Percentiles rank a stretch among this genome's conserved stretches.
These are phyloP conservation scores for Lactifluus pinguis DNA, from an alignment of 768 basidiomycete genomes.

Conservation along the genomic window DNA sequence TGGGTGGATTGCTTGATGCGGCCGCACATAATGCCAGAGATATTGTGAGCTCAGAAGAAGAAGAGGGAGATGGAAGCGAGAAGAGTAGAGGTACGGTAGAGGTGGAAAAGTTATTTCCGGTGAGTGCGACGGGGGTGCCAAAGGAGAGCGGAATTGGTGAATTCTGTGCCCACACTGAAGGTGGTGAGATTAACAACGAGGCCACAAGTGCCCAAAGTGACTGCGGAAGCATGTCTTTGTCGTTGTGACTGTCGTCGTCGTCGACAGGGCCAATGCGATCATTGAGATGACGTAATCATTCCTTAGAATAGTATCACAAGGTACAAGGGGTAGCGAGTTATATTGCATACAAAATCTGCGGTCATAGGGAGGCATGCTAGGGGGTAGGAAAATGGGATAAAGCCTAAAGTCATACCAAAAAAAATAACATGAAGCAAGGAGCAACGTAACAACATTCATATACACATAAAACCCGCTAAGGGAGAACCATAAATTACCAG, in stretches of 20 bases:
- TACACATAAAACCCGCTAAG: neutral
- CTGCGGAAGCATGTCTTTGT: neutral
- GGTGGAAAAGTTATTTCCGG: conserved; percentile 5
- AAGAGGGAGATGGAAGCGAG: conserved; percentile 22
- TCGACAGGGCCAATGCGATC: neutral
- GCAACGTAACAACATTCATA: neutral
- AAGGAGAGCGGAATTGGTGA: neutral
- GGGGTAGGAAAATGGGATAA: neutral
- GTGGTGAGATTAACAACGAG: neutral
- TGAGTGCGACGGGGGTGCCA: neutral
- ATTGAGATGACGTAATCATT: conserved; percentile 8
- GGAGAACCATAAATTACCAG: conserved; percentile 8
- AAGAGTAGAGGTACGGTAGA: conserved; percentile 20
- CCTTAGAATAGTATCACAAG: neutral
- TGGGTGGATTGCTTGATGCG: conserved; percentile 27
- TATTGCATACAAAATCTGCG: neutral
- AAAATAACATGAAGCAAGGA: neutral
- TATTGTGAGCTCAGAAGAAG: conserved; percentile 22
- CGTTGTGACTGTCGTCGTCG: neutral
- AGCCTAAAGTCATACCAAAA: neutral
- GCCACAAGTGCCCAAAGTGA: neutral
- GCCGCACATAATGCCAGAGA: conserved; percentile 28
- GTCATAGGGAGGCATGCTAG: neutral
- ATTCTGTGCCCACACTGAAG: neutral
- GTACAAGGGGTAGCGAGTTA: no score